Evolutionary conservation across 2,329 filamentous ascomycete species (phyloP).

Genomic region (Aspergillus sp.): DNA sequence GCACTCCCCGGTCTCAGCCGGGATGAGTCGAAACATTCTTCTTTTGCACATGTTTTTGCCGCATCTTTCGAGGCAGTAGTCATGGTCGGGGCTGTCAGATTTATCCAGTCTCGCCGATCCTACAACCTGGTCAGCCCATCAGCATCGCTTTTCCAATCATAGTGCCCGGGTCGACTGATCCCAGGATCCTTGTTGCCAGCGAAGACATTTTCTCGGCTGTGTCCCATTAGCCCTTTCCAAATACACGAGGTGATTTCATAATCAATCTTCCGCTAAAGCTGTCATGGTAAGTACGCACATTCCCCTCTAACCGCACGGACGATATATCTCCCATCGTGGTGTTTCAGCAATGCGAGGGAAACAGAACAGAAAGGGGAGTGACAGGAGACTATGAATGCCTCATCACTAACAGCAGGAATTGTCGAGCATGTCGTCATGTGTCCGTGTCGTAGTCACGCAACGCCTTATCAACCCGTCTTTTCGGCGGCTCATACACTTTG

Average conservation of each 20-base stretch:
- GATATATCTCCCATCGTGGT: background rate
- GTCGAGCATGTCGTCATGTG: conserved; percentile 5
- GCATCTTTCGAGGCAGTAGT: background rate
- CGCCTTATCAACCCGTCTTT: conserved; percentile 5
- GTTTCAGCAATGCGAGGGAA: background rate
- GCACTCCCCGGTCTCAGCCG: conserved; percentile 14
- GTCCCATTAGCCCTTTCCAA: background rate
- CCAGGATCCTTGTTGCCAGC: background rate
- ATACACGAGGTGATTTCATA: background rate
- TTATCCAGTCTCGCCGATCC: background rate
- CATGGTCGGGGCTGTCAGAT: background rate
- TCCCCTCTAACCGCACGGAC: background rate
- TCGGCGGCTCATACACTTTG: conserved; percentile 4
- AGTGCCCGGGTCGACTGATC: background rate
- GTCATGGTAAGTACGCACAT: background rate
- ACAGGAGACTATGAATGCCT: background rate
- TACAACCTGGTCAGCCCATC: background rate
- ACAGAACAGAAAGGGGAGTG: background rate
- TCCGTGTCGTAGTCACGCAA: conserved; percentile 12
- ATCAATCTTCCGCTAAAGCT: background rate
- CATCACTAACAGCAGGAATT: conserved; percentile 1
- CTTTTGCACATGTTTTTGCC: background rate
- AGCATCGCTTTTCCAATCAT: background rate
- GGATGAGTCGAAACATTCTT: conserved; percentile 11
- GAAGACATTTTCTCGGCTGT: background rate